Evolutionary conservation across 2,329 filamentous ascomycete species (phyloP), one percentile per base, ranked within the genome.

Genomic region (Aspergillus bombycis): DNA sequence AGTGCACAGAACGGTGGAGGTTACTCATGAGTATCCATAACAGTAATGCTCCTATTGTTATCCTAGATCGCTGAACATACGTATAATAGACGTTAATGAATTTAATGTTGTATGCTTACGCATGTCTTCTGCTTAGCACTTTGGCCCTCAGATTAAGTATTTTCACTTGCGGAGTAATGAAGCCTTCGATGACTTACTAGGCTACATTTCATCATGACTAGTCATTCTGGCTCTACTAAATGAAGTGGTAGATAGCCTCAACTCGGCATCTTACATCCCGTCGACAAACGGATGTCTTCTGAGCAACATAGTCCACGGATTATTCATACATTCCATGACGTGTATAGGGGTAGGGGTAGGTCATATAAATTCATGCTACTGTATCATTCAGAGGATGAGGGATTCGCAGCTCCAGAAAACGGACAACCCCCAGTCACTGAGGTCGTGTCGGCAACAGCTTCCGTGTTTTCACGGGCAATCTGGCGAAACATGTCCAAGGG

Each of bases 401-500:
- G 11, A 19, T 52, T 52, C 28, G 28, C 48, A 32, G n/a, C 52
- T 14, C 52, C 52, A 23, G 52, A 21, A 14, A 66, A 64, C 1
- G 65, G 65, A 52, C 65, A 66, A 3, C 28, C 64, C 8, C 34
- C 48, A 38, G 57, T 28, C 9, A 9, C 46, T 3, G 38, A 46
- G 1, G 55, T 26, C 14, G 56, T 57, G 23, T 45, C 64, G 3
- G 28, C 59, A 4, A 10, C 28, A 11, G 8, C 57, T 12, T 57
- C 58, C 45, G 61, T 57, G n/a, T 62, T 58, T 7, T 66, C 65
- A 6, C 61, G 58, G 1, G 62, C 82, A 57, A 90, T 89, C 77
- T 90, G 88, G 6, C 86, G 80, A 71, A 90, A 90, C 87, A 90
- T 88, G 46, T 87, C 83, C 71, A 89, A 77, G 0, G 88, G 86